Evolutionary conservation across 2,329 filamentous ascomycete genomes (phyloP).

Genomic region (Epichloe sibirici): DNA sequence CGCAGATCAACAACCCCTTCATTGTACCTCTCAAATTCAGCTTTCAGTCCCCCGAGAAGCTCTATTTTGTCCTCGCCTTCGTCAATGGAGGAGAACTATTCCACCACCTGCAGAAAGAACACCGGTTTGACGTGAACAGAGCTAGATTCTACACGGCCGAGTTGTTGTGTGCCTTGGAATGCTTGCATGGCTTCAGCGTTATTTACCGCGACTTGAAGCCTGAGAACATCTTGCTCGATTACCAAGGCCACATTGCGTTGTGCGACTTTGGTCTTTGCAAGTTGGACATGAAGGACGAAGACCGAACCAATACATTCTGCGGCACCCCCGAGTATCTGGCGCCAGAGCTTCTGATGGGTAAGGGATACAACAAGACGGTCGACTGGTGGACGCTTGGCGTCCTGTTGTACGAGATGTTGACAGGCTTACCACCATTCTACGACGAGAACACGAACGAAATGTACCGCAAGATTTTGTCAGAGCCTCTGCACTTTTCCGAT

Average conservation of each 20-base stretch:
- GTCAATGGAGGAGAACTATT: conserved; percentile 97
- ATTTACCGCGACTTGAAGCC: conserved; percentile 72
- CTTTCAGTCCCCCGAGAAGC: conserved; percentile 96
- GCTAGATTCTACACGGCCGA: conserved; percentile 96
- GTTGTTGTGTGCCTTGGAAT: conserved; percentile 87
- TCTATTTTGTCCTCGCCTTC: conserved; percentile 93
- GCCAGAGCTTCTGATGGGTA: conserved; percentile 81
- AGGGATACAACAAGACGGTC: conserved; percentile 95
- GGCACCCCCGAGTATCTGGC: conserved; percentile 96
- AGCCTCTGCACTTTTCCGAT: conserved; percentile 92
- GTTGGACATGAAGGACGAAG: conserved; percentile 98
- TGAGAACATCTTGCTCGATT: conserved; percentile 94
- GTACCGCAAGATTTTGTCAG: conserved; percentile 97
- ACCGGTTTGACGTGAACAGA: conserved; percentile 94
- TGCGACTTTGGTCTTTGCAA: conserved; percentile 98
- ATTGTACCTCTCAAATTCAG: conserved; percentile 98
- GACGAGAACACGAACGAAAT: conserved; percentile 99
- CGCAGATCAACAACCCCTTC: conserved; percentile 99
- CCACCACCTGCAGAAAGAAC: conserved; percentile 92
- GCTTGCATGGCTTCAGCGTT: conserved; percentile 94
- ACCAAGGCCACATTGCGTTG: conserved; percentile 92
- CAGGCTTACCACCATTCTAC: conserved; percentile 92
- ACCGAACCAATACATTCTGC: conserved; percentile 96
- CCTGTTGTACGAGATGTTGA: conserved; percentile 96
- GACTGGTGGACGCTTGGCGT: conserved; percentile 99